These are phyloP conservation scores for Dendrobium huoshanense DNA, from an alignment of 106 monocot species.

Conservation along the genomic window DNA sequence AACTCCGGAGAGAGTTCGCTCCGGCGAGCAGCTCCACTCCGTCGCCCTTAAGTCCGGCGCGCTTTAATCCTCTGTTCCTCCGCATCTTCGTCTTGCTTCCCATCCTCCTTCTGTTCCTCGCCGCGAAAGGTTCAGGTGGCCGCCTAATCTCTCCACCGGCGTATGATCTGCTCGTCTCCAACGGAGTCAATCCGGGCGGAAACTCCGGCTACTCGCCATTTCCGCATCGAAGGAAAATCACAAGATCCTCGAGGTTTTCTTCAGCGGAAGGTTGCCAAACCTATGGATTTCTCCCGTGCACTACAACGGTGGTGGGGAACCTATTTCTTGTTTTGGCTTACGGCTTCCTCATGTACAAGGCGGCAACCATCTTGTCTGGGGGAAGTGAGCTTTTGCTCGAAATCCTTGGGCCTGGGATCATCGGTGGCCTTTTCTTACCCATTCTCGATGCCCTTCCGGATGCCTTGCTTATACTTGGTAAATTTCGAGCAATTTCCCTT, in stretches of 20 bases:
- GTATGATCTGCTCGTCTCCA: slow-evolving; percentile 15
- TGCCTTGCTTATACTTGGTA: slow-evolving; percentile 85
- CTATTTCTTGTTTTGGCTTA: slow-evolving; percentile 66
- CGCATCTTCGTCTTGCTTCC: slow-evolving; percentile 14
- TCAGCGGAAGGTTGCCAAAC: slow-evolving; percentile 38
- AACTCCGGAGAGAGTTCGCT: no score
- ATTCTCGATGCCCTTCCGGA: slow-evolving; percentile 86
- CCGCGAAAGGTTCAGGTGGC: slow-evolving; percentile 3
- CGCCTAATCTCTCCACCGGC: slow-evolving; percentile 17
- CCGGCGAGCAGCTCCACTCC: no score
- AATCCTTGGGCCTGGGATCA: slow-evolving; percentile 82
- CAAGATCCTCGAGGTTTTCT: not conserved
- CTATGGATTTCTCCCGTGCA: slow-evolving; percentile 86
- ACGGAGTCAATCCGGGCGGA: slow-evolving; percentile 9
- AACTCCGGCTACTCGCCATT: not conserved
- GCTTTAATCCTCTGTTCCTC: not conserved
- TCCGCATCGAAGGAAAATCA: slow-evolving; percentile 9
- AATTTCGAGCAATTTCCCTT: not conserved
- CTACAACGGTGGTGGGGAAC: slow-evolving; percentile 64
- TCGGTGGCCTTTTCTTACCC: slow-evolving; percentile 84
- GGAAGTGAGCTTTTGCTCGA: slow-evolving; percentile 78
- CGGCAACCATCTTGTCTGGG: slow-evolving; percentile 60
- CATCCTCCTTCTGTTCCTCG: slow-evolving; percentile 20
- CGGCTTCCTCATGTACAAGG: slow-evolving; percentile 83
- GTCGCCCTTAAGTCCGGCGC: no score